Base-by-base conservation (phyloP, 164 flowering plant genomes). In the Chimonanthus salicifolius region DNA sequence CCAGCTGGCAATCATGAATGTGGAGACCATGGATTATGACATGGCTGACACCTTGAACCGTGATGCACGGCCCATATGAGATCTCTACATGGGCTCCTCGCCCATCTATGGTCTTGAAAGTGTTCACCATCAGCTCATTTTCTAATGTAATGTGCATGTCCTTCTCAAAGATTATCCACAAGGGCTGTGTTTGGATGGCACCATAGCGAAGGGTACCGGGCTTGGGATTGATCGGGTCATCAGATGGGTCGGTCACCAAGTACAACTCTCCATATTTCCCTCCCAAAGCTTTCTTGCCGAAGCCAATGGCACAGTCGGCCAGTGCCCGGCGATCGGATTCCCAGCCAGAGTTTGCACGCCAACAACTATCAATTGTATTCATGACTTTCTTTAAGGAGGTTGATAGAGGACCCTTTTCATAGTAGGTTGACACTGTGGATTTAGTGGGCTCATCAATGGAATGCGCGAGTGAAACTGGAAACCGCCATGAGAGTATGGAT, bases 131-230 rank as follows among this genome's bases (percentile, higher is more conserved):
- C 4, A 91, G 87, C 83, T 91, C 94, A 64, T 91, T 82, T 78
- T 89, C 89, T 2, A 91, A 81, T 0, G 81, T 82, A 74, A 89
- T 87, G 60, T 86, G 88, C 96, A 89, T 89, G 81, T 89, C 90
- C 16, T 92, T 74, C 73, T 88, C 84, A 85, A 91, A 91, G 74
- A 89, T 84, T 33, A 91, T 91, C 96, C 96, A 91, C 46, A 89
- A 75, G 4, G 94, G 96, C 69, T 72, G 72, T 58, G 87, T 89
- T 69, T 91, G 94, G 78, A 91, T 91, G 58, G 88, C 94, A 2
- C 90, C 96, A 51, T 91, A 82, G 51, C 96, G 87, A 6, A 91
- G 88, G 0, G 96, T 91, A 1, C 96, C 94, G 0, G 94, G 91
- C 47, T 21, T 64, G 7, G 68, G 68, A 33, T 64, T 64, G 47